phyloP scores from a whole-genome alignment of 2,329 filamentous ascomycete genomes.

The Botryotinia calthae region DNA sequence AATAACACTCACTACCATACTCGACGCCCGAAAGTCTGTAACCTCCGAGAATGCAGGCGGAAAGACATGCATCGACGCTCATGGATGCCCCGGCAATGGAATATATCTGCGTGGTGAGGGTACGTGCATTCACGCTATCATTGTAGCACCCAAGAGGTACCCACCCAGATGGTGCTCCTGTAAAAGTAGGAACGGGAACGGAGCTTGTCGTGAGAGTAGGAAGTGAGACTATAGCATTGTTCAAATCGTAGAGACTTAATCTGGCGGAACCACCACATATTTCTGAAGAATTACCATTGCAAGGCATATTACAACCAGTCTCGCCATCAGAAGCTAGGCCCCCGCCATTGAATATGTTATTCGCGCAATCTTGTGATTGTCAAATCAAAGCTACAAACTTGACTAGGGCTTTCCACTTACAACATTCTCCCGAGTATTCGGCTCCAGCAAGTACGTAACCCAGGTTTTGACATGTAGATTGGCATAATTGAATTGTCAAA shows the following conservation, averaged over 20 bases:
- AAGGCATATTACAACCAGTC: conserved; percentile 34
- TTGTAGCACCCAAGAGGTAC: conserved; percentile 29
- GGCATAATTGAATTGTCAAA: conserved; percentile 31
- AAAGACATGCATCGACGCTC: conserved; percentile 28
- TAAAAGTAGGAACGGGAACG: conserved; percentile 15
- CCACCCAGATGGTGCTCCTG: conserved; percentile 26
- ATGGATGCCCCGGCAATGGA: conserved; percentile 25
- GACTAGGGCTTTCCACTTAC: conserved; percentile 22
- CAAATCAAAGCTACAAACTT: not conserved
- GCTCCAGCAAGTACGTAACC: conserved; percentile 44
- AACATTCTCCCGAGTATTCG: conserved; percentile 48
- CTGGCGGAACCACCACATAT: conserved; percentile 29
- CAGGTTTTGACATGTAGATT: conserved; percentile 28
- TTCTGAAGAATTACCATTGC: conserved; percentile 28
- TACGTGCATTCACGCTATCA: conserved; percentile 28
- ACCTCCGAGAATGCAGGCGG: conserved; percentile 38
- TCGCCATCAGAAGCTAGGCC: conserved; percentile 21
- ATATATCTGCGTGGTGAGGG: conserved; percentile 23
- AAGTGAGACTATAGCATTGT: conserved; percentile 21
- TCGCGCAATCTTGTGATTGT: conserved; percentile 22
- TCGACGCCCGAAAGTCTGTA: conserved; percentile 38
- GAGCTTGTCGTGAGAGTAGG: conserved; percentile 16
- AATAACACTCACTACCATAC: conserved; percentile 37
- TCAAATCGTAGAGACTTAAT: conserved; percentile 25
- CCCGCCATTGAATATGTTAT: conserved; percentile 21